phyloP scores from a whole-genome alignment of 805 yeast genomes.

The Citeromyces nyonsensis region DNA sequence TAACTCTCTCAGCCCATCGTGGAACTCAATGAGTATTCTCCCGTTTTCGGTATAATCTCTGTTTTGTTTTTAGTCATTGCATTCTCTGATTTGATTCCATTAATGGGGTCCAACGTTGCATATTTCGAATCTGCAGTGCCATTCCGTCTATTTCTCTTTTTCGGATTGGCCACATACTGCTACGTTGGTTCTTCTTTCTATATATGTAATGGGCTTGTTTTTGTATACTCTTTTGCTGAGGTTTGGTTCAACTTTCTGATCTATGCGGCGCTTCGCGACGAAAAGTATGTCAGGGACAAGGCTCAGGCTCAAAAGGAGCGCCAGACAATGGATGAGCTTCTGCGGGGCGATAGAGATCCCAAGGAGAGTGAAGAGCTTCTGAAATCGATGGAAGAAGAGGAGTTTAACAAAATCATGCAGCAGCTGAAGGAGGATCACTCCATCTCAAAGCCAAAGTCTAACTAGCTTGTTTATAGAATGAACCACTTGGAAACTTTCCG shows the following conservation, averaged over 20 bases:
- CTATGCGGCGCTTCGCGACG: conserved; percentile 50
- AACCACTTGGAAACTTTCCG: no score
- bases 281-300: conserved; percentile 33
- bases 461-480: not conserved
- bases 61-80: conserved; percentile 27
- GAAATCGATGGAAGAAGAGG: conserved; percentile 11
- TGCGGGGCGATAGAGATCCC: conserved; percentile 12
- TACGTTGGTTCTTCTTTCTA: conserved; percentile 26
- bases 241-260: conserved; percentile 56
- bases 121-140: conserved; percentile 53
- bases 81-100: conserved; percentile 42
- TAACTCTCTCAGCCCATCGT: conserved; percentile 10
- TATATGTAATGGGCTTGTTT: conserved; percentile 48
- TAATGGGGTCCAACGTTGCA: conserved; percentile 21
- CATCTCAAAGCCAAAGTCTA: no score
- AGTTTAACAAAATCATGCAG: conserved; percentile 14
- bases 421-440: conserved; percentile 13
- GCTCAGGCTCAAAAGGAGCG: conserved; percentile 6
- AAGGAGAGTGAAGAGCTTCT: conserved; percentile 9
- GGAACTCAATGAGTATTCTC: conserved; percentile 14
- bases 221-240: conserved; percentile 45
- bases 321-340: conserved; percentile 11
- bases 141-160: conserved; percentile 31
- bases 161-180: conserved; percentile 30
- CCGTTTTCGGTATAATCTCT: conserved; percentile 29